Evolutionary conservation across 2,329 filamentous ascomycete species (phyloP), one percentile per base, ranked within the genome.

Genomic region (Fusarium sp.): DNA sequence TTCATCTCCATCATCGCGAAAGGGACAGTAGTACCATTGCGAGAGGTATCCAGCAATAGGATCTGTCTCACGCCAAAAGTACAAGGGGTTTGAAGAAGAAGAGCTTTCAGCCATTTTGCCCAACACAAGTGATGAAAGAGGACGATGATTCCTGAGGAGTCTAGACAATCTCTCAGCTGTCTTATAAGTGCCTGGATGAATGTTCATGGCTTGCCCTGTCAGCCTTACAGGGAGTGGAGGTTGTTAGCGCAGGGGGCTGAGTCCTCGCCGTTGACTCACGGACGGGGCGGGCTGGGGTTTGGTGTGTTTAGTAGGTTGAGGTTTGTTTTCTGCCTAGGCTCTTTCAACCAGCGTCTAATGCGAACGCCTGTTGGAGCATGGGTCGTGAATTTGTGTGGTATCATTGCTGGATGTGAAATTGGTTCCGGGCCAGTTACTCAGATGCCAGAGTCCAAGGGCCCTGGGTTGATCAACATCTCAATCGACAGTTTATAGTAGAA

Each of bases 21-120:
- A 92, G 3, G 84, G 80, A 20, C 82, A 85, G 60, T 82, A 76
- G 77, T 89, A 90, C 90, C 90, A 93, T 81, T 93, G 90, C 0
- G 87, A 90, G n/a, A 93, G 84, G 80, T 86, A 91, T 45, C 89
- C 89, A 35, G 86, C 82, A 4, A 81, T 78, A 1, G 81, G 73
- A 66, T 89, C 84, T 16, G 83, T 83, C 54, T 86, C 85, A 29
- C 83, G 81, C 85, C 85, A 89, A 76, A 88, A 88, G 79, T 83
- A 88, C n/a, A 86, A 45, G 5, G 74, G 77, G 11, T 64, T 62
- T 8, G 77, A 67, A 7, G 69, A 34, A 13, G 67, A 57, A 9
- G 63, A 64, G 38, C 42, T 16, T 57, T 62, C 38, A 27, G 66
- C 31, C 73, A 75, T 76, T 29, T 57, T 66, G 24, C 6, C 24